A percentile compares a stretch with the other conserved stretches of the same genome.
Evolutionary conservation across 345 rosid species (phyloP).

Genomic region (Murraya paniculata): DNA sequence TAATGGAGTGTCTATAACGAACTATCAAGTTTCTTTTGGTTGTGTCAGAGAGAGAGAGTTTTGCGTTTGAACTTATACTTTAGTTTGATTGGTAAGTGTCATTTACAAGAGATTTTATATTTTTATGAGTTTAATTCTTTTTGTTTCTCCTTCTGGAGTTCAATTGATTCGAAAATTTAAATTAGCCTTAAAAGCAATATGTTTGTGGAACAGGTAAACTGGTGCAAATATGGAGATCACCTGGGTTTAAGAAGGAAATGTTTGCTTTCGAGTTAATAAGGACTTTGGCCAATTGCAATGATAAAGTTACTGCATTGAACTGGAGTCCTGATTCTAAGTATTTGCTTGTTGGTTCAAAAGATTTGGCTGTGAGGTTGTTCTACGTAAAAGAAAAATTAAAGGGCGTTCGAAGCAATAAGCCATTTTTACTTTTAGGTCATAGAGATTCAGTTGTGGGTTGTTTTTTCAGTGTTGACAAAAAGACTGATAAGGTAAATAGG

Average conservation of each 20-base stretch:
- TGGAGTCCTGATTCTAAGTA: conserved; percentile 82
- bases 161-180: not conserved
- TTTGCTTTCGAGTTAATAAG: conserved; percentile 72
- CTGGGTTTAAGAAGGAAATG: conserved; percentile 67
- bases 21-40: not conserved
- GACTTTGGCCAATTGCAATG: conserved; percentile 78
- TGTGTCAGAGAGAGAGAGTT: not conserved
- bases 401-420: conserved; percentile 54
- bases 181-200: not conserved
- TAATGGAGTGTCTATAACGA: not conserved
- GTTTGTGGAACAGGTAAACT: conserved; percentile 48
- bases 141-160: not conserved
- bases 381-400: conserved; percentile 51
- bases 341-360: conserved; percentile 83
- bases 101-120: not conserved
- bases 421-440: conserved; percentile 79
- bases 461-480: conserved; percentile 78
- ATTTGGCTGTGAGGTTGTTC: conserved; percentile 75
- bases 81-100: not conserved
- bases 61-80: not conserved
- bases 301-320: conserved; percentile 54
- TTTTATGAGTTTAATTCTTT: too few relatives aligned
- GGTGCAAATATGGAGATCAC: conserved; percentile 87
- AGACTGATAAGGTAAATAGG: conserved; percentile 44
- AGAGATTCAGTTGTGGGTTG: conserved; percentile 84